phyloP scores from a whole-genome alignment of 2,329 filamentous ascomycete genomes.

The Pseudogymnoascus sp. region DNA sequence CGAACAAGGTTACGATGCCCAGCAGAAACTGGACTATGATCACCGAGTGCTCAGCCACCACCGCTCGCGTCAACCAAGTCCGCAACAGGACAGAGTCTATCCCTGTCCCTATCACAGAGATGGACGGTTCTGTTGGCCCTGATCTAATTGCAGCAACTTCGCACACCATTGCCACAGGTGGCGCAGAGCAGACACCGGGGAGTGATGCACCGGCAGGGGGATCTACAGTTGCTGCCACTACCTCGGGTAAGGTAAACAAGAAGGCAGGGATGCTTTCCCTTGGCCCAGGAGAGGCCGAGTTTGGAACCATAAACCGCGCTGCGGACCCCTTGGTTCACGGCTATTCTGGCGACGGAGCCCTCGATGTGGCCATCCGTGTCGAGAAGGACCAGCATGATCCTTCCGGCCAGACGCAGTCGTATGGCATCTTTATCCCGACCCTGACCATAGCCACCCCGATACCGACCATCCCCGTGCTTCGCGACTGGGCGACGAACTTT shows the following conservation, averaged over 20 bases:
- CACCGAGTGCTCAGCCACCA: conserved; percentile 74
- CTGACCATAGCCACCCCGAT: conserved; percentile 13
- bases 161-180: conserved; percentile 40
- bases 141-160: conserved; percentile 43
- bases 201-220: background rate
- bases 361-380: conserved; percentile 81
- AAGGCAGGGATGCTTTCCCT: conserved; percentile 66
- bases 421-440: conserved; percentile 75
- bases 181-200: background rate
- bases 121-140: background rate
- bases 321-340: conserved; percentile 52
- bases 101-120: background rate
- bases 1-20: conserved; percentile 83
- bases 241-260: conserved; percentile 42
- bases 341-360: conserved; percentile 49
- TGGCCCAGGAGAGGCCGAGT: conserved; percentile 68
- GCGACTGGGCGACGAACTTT: background rate
- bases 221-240: background rate
- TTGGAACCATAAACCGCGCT: conserved; percentile 72
- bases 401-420: conserved; percentile 71
- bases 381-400: conserved; percentile 81
- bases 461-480: background rate
- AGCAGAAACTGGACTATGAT: conserved; percentile 91
- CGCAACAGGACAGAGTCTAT: conserved; percentile 12
- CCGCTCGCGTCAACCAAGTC: conserved; percentile 28